A percentile compares a stretch with the other conserved stretches of the same genome.
phyloP scores from a whole-genome alignment of 371 early-diverging fungal species.

The Mucor sp. region DNA sequence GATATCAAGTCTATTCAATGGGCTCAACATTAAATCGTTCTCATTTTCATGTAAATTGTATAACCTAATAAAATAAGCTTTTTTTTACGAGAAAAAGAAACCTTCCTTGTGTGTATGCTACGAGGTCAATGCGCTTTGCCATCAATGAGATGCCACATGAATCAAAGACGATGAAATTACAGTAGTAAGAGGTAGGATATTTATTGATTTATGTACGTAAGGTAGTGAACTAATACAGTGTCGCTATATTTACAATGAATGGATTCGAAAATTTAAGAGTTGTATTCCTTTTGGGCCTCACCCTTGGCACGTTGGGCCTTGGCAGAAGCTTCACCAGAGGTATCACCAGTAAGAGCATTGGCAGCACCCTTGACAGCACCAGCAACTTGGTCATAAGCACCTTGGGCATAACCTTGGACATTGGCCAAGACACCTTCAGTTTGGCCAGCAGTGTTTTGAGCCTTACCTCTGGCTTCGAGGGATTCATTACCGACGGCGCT shows the following conservation, averaged over 20 bases:
- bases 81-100: not conserved
- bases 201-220: not conserved
- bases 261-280: constrained; percentile 8
- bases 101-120: not conserved
- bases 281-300: constrained; percentile 19
- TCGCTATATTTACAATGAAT: not conserved
- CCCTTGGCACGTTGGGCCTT: constrained; percentile 18
- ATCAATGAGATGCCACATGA: no score
- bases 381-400: constrained; percentile 18
- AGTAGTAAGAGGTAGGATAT: not conserved
- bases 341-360: constrained; percentile 22
- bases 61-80: not conserved
- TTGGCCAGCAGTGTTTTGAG: constrained; percentile 35
- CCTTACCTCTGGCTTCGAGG: constrained; percentile 40
- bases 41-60: not conserved
- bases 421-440: constrained; percentile 25
- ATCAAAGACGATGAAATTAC: not conserved
- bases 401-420: constrained; percentile 16
- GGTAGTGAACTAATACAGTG: not conserved
- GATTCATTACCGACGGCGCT: constrained; percentile 32
- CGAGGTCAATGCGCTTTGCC: no score
- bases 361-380: constrained; percentile 24
- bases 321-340: constrained; percentile 9
- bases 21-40: constrained; percentile 83
- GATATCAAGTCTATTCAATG: constrained; percentile 93